Evolutionary conservation across 257 asterid genomes (phyloP).

Genomic region (Ajuga chamaepitys): DNA sequence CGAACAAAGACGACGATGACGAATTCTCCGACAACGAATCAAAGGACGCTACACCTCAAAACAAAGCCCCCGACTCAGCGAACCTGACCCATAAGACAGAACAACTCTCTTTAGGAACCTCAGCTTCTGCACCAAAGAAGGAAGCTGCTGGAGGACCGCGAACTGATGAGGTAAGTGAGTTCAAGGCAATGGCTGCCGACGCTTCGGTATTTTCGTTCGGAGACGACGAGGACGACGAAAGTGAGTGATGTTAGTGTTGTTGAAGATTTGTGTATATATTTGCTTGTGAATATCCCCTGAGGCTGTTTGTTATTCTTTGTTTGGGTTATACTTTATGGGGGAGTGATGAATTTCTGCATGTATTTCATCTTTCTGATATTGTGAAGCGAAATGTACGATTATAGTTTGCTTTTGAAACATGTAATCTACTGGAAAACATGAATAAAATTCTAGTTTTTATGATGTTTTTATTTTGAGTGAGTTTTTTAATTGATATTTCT

Average conservation of each 20-base stretch:
- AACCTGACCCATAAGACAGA: constrained; percentile 42
- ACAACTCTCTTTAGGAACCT: constrained; percentile 43
- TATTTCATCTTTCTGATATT: not conserved
- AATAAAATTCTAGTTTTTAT: not conserved
- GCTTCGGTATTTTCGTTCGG: constrained; percentile 94
- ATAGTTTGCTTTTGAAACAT: not conserved
- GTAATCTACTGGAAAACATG: not conserved
- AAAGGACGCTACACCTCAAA: constrained; percentile 22
- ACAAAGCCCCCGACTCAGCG: constrained; percentile 18
- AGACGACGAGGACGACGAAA: constrained; percentile 89
- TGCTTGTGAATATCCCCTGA: constrained; percentile 24
- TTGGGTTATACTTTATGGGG: constrained; percentile 17
- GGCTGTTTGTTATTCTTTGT: constrained; percentile 18
- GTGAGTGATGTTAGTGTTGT: constrained; percentile 38
- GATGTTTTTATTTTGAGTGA: too few relatives aligned
- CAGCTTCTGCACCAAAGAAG: constrained; percentile 38
- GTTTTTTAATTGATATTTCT: too few relatives aligned
- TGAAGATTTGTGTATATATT: constrained; percentile 19
- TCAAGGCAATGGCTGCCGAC: constrained; percentile 93
- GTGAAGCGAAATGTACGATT: not conserved
- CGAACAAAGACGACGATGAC: constrained; percentile 45
- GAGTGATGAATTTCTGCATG: not conserved
- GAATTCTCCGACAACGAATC: constrained; percentile 63
- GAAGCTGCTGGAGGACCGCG: constrained; percentile 24
- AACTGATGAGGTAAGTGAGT: constrained; percentile 58